Evolutionary conservation across 2,329 filamentous ascomycete genomes (phyloP).

Genomic region (Coniochaeta prunicola): DNA sequence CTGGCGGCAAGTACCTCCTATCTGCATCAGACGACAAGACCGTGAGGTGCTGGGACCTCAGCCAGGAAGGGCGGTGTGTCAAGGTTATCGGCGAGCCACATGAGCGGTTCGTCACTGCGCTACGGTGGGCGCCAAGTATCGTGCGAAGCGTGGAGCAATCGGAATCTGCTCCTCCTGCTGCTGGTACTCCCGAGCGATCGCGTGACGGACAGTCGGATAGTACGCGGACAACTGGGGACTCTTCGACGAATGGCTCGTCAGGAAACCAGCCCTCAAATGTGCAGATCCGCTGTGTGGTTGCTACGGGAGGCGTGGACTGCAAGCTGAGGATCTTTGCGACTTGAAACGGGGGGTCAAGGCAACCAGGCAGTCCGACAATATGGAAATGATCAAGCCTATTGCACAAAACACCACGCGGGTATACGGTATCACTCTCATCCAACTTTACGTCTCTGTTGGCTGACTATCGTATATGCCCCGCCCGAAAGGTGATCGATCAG

Average conservation of each 20-base stretch:
- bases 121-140: constrained; percentile 79
- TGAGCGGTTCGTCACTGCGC: constrained; percentile 75
- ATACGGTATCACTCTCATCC: not conserved
- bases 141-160: constrained; percentile 19
- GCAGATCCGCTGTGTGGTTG: constrained; percentile 76
- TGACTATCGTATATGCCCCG: not conserved
- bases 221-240: not conserved
- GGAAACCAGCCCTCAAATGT: constrained; percentile 32
- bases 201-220: not conserved
- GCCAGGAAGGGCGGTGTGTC: constrained; percentile 84
- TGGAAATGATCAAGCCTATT: not conserved
- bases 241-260: not conserved
- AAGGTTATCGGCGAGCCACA: constrained; percentile 75
- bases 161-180: not conserved
- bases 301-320: constrained; percentile 78
- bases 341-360: constrained; percentile 14
- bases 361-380: not conserved
- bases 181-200: not conserved
- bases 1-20: constrained; percentile 82
- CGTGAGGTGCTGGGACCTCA: constrained; percentile 86
- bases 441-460: not conserved
- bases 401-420: not conserved
- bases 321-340: constrained; percentile 73
- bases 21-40: constrained; percentile 87
- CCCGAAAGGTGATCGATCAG: not conserved